Conservation (phyloP, 306 rosid genomes). For the Casuarina equisetifolia region DNA sequence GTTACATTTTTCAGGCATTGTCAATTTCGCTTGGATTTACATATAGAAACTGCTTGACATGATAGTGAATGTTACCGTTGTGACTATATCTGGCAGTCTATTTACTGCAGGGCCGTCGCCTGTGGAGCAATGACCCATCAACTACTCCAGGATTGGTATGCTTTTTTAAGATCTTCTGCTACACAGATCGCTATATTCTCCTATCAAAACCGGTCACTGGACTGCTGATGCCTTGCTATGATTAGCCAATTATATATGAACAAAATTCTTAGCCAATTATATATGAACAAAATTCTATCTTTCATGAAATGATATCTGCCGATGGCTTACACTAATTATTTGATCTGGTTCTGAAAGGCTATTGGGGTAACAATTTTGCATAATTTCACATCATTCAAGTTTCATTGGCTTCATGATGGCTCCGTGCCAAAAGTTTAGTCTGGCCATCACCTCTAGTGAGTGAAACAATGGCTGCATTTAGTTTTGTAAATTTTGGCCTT, state of each 20-base stretch:
- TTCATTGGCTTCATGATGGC: not conserved
- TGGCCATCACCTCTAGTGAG: not conserved
- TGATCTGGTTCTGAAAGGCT: not conserved
- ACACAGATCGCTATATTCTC: constrained; percentile 9
- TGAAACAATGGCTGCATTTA: not conserved
- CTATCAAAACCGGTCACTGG: not conserved
- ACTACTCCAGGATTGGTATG: constrained; percentile 63
- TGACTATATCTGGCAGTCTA: constrained; percentile 13
- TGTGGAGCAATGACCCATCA: constrained; percentile 32
- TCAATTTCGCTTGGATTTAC: constrained; percentile 22
- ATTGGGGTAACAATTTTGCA: not conserved
- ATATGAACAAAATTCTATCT: constrained; percentile 14
- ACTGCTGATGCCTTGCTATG: constrained; percentile 20
- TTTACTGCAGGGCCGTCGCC: constrained; percentile 44
- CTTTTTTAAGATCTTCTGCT: constrained; percentile 32
- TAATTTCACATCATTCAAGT: not conserved
- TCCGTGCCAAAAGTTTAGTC: not conserved
- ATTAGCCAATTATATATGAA: constrained; percentile 25
- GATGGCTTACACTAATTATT: constrained; percentile 1
- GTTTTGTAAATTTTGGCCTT: not conserved
- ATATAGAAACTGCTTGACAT: constrained; percentile 18
- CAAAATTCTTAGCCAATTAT: constrained; percentile 21
- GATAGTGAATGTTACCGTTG: constrained; percentile 8
- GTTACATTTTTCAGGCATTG: not conserved
- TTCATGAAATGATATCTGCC: constrained; percentile 12